These are phyloP conservation scores for Mucuna pruriens DNA, from an alignment of 306 rosid genomes.

Conservation along the genomic window DNA sequence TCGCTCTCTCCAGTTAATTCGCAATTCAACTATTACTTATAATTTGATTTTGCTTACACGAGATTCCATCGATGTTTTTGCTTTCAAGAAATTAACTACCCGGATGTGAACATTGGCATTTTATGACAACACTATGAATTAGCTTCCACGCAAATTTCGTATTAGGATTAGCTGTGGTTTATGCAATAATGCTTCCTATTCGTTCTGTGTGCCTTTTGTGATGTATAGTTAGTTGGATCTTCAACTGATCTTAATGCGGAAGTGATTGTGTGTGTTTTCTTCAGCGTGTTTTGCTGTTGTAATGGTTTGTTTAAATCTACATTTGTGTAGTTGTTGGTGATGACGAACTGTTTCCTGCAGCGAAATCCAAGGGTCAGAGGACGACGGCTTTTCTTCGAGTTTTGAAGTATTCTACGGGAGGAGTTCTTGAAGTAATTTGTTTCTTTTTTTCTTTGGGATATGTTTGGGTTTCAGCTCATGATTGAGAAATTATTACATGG, in stretches of 20 bases:
- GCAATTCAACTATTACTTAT: neutral
- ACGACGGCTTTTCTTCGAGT: conserved; percentile 89
- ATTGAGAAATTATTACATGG: neutral
- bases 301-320: conserved; percentile 16
- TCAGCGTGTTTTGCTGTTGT: neutral
- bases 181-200: neutral
- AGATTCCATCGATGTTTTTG: conserved; percentile 3
- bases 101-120: conserved; percentile 17
- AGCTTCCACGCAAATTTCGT: neutral
- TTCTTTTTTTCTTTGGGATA: neutral
- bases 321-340: conserved; percentile 38
- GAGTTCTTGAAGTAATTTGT: conserved; percentile 87
- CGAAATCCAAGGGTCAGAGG: conserved; percentile 68
- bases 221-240: conserved; percentile 15
- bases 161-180: neutral
- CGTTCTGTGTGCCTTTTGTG: neutral
- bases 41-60: conserved; percentile 8
- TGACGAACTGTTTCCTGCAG: conserved; percentile 57
- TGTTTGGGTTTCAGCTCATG: conserved; percentile 5
- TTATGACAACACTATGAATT: neutral
- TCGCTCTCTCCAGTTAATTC: conserved; percentile 80
- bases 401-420: conserved; percentile 91
- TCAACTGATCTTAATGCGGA: conserved; percentile 1
- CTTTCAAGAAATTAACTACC: conserved; percentile 24
- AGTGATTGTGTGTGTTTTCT: conserved; percentile 4